Conservation (phyloP, 179 eudicot genomes). For the Gypsophila paniculata region DNA sequence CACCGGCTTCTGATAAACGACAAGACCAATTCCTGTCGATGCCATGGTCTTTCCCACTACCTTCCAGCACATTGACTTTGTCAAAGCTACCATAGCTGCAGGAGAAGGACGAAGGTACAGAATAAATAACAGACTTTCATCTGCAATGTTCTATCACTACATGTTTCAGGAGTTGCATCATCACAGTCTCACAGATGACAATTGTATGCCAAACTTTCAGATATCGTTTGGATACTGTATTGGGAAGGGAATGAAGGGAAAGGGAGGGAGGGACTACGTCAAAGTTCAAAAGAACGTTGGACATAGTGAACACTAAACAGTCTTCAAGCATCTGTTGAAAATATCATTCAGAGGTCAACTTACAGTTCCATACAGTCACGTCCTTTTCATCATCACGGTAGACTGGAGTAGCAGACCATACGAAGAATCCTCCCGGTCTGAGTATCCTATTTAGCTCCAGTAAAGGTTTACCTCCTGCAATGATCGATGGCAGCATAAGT, state of each 20-base stretch:
- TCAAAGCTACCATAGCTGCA: conserved; percentile 78
- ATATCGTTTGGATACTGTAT: no score
- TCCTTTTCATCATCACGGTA: conserved; percentile 61
- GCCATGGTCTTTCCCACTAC: conserved; percentile 52
- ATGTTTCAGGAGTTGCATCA: background rate
- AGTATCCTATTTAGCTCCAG: conserved; percentile 85
- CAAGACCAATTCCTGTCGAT: conserved; percentile 62
- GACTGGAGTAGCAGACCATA: conserved; percentile 98
- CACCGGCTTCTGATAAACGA: conserved; percentile 80
- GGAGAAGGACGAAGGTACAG: conserved; percentile 19
- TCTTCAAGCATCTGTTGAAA: background rate
- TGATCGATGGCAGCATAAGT: conserved; percentile 16
- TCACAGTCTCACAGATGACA: conserved; percentile 4
- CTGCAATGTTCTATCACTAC: conserved; percentile 4
- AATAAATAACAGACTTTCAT: background rate
- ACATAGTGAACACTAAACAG: background rate
- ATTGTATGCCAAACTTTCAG: background rate
- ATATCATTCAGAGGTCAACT: conserved; percentile 17
- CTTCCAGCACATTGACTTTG: conserved; percentile 87
- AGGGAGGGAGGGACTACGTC: background rate
- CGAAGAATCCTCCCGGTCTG: conserved; percentile 85
- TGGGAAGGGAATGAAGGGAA: no score
- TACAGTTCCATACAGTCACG: conserved; percentile 64
- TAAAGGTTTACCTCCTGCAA: conserved; percentile 80
- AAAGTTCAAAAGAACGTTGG: background rate